Conservation (phyloP, 1,284 basidiomycete species). For the Moesziomyces antarcticus region DNA sequence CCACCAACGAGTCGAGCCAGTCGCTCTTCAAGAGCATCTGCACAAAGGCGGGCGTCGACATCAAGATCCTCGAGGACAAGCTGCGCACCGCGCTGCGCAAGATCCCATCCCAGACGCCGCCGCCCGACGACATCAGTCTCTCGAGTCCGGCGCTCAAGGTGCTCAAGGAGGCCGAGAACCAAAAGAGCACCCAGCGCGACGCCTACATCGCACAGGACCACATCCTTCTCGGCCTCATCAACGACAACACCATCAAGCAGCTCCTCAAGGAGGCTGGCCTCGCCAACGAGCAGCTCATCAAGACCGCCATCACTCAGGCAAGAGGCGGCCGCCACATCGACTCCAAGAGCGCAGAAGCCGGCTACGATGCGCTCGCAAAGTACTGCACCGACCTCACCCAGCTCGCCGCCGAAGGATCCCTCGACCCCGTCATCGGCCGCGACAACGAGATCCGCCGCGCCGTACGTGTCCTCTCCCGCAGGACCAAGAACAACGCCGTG, state of each 20-base stretch:
- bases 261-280: slow-evolving; percentile 81
- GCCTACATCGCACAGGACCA: slow-evolving; percentile 92
- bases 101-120: slow-evolving; percentile 63
- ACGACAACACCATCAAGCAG: slow-evolving; percentile 76
- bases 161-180: slow-evolving; percentile 58
- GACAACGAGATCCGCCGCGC: slow-evolving; percentile 66
- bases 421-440: slow-evolving; percentile 73
- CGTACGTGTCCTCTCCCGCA: slow-evolving; percentile 65
- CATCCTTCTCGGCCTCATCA: slow-evolving; percentile 79
- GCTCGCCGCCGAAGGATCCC: slow-evolving; percentile 70
- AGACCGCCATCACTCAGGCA: slow-evolving; percentile 81
- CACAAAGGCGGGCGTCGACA: slow-evolving; percentile 80
- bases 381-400: slow-evolving; percentile 73
- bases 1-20: slow-evolving; percentile 66
- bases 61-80: slow-evolving; percentile 62
- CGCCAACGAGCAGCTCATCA: slow-evolving; percentile 76
- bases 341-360: slow-evolving; percentile 75
- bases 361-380: slow-evolving; percentile 67
- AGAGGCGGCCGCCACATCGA: slow-evolving; percentile 85
- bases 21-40: slow-evolving; percentile 81
- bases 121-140: slow-evolving; percentile 62
- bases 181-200: slow-evolving; percentile 74
- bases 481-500: slow-evolving; percentile 92
- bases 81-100: slow-evolving; percentile 59
- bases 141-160: slow-evolving; percentile 56